Evolutionary conservation across 2,329 filamentous ascomycete genomes (phyloP).

Genomic region (Botrytis aclada): DNA sequence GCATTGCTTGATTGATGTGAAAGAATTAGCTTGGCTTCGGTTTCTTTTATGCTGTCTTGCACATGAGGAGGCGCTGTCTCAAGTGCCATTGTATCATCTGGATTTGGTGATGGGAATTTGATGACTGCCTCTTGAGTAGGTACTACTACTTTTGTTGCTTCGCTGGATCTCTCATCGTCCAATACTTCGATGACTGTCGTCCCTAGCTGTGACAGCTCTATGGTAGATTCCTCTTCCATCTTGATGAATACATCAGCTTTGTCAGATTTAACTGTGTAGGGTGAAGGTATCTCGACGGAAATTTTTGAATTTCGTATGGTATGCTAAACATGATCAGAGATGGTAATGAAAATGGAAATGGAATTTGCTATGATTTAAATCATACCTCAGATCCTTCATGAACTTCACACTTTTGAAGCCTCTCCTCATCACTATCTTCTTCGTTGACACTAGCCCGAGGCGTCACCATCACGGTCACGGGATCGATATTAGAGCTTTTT

Average conservation of each 20-base stretch:
- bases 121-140: not conserved
- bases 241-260: not conserved
- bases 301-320: not conserved
- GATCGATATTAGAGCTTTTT: slow-evolving; percentile 10
- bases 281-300: not conserved
- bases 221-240: slow-evolving; percentile 7
- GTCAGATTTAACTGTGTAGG: not conserved
- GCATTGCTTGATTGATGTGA: not conserved
- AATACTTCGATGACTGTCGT: not conserved
- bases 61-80: not conserved
- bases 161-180: not conserved
- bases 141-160: not conserved
- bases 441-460: not conserved
- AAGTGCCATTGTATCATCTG: not conserved
- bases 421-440: not conserved
- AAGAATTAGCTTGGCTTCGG: not conserved
- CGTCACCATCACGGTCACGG: not conserved
- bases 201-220: not conserved
- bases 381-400: not conserved
- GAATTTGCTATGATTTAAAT: not conserved
- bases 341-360: not conserved
- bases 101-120: not conserved
- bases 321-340: not conserved
- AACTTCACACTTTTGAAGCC: not conserved
- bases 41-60: not conserved